Evolutionary conservation across 2,329 filamentous ascomycete species (phyloP), one percentile per base, ranked within the genome.

Genomic region (Fusarium sp.): DNA sequence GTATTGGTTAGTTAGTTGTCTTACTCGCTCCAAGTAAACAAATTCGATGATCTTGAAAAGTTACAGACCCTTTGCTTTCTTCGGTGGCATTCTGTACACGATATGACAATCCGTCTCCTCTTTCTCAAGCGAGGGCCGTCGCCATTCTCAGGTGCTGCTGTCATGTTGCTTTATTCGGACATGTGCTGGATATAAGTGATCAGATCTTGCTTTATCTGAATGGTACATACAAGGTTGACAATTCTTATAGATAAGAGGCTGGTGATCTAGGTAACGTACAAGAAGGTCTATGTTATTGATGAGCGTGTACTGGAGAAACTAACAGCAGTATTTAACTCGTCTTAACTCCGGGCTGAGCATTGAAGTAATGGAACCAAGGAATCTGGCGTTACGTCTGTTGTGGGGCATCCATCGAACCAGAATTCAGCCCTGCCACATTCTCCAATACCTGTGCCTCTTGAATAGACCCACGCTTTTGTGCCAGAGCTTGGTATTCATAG

Each of bases 1-100:
- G 36, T 38, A 43, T 6, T 36, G 34, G 19, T 8, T 7, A 11
- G 19, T 72, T 26, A 73, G 49, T 43, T 42, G 26, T 20, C 11
- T 34, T 17, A 6, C 17, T 17, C n/a, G 4, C 8, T 4, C 24
- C 7, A 9, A 10, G 6, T 23, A 7, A 21, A 8, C 11, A 4
- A 15, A 12, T 15, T 24, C 8, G 4, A 15, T 15, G 19, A 15
- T 28, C 10, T 28, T 5, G 7, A 15, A 36, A 24, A 17, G 19
- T 19, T 23, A 61, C 70, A 32, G 47, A 85, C 85, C 81, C 87
- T 87, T 73, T 88, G 86, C 73, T 90, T 90, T 61, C 88, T 82
- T 62, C 87, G 81, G 75, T 89, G 88, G 68, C 88, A 90, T 73
- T 90, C 87, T 12, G 83, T 87, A 69, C 88, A 90, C 9, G 86